A percentile compares a stretch with the other conserved stretches of the same genome.
Evolutionary conservation across 2,329 filamentous ascomycete species (phyloP).

Genomic region (Domatiomyces catenatus): DNA sequence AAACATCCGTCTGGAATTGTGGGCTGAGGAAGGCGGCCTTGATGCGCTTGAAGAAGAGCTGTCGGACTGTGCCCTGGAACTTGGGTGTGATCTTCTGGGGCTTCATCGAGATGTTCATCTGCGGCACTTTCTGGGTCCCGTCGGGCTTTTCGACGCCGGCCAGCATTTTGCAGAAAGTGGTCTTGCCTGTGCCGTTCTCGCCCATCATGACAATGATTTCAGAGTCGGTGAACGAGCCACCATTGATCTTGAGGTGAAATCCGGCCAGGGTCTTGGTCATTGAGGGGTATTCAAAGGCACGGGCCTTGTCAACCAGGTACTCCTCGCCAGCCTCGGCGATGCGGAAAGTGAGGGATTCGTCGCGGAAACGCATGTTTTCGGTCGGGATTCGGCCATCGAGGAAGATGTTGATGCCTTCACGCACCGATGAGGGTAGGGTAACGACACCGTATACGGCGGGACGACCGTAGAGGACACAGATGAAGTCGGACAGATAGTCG

Average conservation of each 20-base stretch:
- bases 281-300: slow-evolving; percentile 69
- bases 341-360: slow-evolving; percentile 91
- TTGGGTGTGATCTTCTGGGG: slow-evolving; percentile 98
- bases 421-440: slow-evolving; percentile 84
- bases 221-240: slow-evolving; percentile 85
- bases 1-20: slow-evolving; percentile 98
- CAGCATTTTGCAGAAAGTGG: slow-evolving; percentile 92
- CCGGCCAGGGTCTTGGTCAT: slow-evolving; percentile 88
- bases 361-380: slow-evolving; percentile 95
- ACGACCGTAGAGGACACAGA: slow-evolving; percentile 91
- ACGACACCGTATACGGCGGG: slow-evolving; percentile 97
- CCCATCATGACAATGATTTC: slow-evolving; percentile 99
- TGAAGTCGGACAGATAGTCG: slow-evolving; percentile 96
- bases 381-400: slow-evolving; percentile 95
- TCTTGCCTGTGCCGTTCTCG: slow-evolving; percentile 98
- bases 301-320: slow-evolving; percentile 66
- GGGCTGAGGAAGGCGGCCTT: slow-evolving; percentile 90
- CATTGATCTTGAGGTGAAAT: slow-evolving; percentile 70
- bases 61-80: slow-evolving; percentile 89
- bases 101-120: slow-evolving; percentile 98
- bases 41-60: slow-evolving; percentile 99
- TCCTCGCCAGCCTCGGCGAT: slow-evolving; percentile 82
- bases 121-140: slow-evolving; percentile 57
- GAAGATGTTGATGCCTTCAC: slow-evolving; percentile 99
- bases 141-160: slow-evolving; percentile 90